phyloP scores from a whole-genome alignment of 179 eudicot species.

The Silene noctiflora region DNA sequence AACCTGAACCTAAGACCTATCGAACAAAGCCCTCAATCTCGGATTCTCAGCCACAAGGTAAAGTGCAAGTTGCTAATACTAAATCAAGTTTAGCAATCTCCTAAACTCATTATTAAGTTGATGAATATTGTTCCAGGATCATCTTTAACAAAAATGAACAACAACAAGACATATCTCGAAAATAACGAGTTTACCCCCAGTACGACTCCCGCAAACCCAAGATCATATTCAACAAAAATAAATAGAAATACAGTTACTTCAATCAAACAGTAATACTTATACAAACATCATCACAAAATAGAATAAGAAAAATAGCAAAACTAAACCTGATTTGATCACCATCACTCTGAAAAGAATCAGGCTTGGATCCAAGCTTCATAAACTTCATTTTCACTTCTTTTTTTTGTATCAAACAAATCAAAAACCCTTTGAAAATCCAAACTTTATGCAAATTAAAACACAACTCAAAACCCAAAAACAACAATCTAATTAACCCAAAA shows the following conservation, averaged over 20 bases:
- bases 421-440: slow-evolving; percentile 9
- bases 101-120: background rate
- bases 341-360: slow-evolving; percentile 51
- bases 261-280: slow-evolving; percentile 30
- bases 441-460: slow-evolving; percentile 3
- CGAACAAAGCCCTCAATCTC: background rate
- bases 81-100: background rate
- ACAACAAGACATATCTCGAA: background rate
- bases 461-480: slow-evolving; percentile 25
- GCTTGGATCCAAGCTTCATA: slow-evolving; percentile 58
- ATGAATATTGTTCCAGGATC: slow-evolving; percentile 3
- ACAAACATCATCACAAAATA: background rate
- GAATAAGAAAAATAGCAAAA: background rate
- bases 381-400: slow-evolving; percentile 41
- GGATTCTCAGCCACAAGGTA: background rate
- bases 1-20: background rate
- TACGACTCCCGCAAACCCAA: too few species aligned
- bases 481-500: background rate
- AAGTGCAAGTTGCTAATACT: background rate
- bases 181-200: background rate
- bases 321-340: slow-evolving; percentile 46
- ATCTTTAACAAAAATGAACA: background rate
- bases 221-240: background rate
- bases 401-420: background rate
- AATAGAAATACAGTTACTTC: background rate